These are phyloP conservation scores for Cymbidium sinense DNA, from an alignment of 106 monocot species.

Conservation along the genomic window DNA sequence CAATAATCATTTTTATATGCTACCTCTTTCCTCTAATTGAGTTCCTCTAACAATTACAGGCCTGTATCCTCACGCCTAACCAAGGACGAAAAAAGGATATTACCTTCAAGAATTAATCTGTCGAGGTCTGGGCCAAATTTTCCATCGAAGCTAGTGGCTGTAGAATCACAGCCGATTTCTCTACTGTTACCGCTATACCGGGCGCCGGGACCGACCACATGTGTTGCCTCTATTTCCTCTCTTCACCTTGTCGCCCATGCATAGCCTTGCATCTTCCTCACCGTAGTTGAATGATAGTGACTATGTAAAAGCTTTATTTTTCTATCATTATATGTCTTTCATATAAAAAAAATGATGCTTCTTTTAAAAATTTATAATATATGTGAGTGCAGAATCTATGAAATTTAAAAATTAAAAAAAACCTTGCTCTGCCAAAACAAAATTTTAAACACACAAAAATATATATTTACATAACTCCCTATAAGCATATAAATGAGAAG, in stretches of 20 bases:
- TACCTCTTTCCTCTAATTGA: not conserved
- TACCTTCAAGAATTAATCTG: conserved; percentile 55
- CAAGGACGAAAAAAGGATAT: not conserved
- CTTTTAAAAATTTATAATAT: too few relatives aligned
- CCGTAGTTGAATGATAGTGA: too few relatives aligned
- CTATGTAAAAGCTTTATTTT: too few relatives aligned
- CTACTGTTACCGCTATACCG: conserved; percentile 24
- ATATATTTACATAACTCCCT: too few relatives aligned
- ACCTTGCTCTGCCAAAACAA: too few relatives aligned
- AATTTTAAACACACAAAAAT: too few relatives aligned
- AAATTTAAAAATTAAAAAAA: too few relatives aligned
- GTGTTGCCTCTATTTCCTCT: conserved; percentile 43
- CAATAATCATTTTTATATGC: not conserved
- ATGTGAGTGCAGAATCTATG: too few relatives aligned
- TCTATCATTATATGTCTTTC: too few relatives aligned
- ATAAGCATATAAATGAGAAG: too few relatives aligned
- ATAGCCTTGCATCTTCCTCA: conserved; percentile 55
- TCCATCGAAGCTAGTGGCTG: conserved; percentile 1
- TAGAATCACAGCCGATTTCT: conserved; percentile 8
- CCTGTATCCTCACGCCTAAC: not conserved
- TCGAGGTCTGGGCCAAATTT: conserved; percentile 16
- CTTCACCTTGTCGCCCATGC: conserved; percentile 72
- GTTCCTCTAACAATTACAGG: too few relatives aligned
- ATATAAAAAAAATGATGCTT: too few relatives aligned
- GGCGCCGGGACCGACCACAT: conserved; percentile 58